Conservation (phyloP, 164 flowering plant genomes). For the Chimonanthus praecox region DNA sequence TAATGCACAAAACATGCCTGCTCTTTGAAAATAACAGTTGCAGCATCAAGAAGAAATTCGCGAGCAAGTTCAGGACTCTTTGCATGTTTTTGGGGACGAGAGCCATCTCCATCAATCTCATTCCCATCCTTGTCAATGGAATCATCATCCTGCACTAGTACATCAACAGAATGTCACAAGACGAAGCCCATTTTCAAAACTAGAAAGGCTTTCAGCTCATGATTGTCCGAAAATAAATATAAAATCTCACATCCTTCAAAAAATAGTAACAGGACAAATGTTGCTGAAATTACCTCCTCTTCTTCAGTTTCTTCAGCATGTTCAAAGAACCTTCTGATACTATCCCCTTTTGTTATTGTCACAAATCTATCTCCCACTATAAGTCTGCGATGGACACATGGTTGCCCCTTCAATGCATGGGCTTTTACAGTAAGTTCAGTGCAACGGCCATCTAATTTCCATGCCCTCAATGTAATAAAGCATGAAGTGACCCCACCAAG, state of each 20-base stretch:
- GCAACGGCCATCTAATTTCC: slow-evolving; percentile 89
- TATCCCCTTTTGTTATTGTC: slow-evolving; percentile 81
- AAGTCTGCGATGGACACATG: slow-evolving; percentile 92
- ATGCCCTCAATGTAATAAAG: slow-evolving; percentile 86
- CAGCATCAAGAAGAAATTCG: slow-evolving; percentile 97
- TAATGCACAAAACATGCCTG: slow-evolving; percentile 43
- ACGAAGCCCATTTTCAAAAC: neutral
- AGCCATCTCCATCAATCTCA: slow-evolving; percentile 94
- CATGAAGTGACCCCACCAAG: slow-evolving; percentile 72
- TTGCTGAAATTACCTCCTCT: slow-evolving; percentile 62
- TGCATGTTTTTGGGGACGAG: slow-evolving; percentile 98
- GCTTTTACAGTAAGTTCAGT: slow-evolving; percentile 90
- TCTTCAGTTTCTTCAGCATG: slow-evolving; percentile 99
- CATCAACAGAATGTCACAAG: neutral
- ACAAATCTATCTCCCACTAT: slow-evolving; percentile 92
- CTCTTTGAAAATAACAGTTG: slow-evolving; percentile 93
- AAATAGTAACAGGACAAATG: neutral
- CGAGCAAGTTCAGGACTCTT: slow-evolving; percentile 99
- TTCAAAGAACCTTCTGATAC: slow-evolving; percentile 87
- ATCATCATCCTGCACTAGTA: slow-evolving; percentile 74
- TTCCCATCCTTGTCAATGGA: slow-evolving; percentile 93
- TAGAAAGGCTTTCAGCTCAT: neutral
- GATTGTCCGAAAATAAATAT: neutral
- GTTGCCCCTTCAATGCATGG: slow-evolving; percentile 87
- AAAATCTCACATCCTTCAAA: neutral